Evolutionary conservation across 2,329 filamentous ascomycete genomes (phyloP), one percentile per base, ranked within the genome.

Genomic region (Sporothrix globosa): DNA sequence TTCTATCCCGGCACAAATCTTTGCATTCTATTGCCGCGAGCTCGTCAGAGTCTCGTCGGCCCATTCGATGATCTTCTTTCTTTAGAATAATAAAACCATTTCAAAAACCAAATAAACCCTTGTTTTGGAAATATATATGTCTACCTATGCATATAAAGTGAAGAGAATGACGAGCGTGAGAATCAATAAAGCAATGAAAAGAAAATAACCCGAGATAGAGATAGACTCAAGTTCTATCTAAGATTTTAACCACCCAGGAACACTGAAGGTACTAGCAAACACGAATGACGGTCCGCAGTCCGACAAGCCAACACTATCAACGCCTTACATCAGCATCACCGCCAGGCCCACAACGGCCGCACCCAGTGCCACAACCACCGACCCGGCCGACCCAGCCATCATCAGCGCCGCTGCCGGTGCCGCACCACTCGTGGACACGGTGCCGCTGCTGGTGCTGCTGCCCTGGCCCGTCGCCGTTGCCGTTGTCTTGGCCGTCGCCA

Each of bases 381-480:
- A 48, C 3, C 34, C 52, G 3, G 66, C 39, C 44, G 44, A 39
- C 10, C 67, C 66, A 7, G 66, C 66, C 30, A 56, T 39, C 65
- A 56, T 9, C 52, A 27, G 19, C 39, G 52, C 50, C 39, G 39
- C 34, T 4, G 34, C 41, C 58, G n/a, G 56, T 44, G 21, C 44
- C 7, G 67, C 46, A 14, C 66, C 66, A 34, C n/a, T 68, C 52
- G 50, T 46, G 14, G 27, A 19, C 48, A 52, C 48, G 5, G 48
- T 50, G 19, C 46, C 17, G 46, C 17, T 39, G 21, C 6, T 44
- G 52, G 14, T 58, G 34, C n/a, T 13, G 21, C 41, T 44, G 41
- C 41, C 39, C 13, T 1, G 53, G 39, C 58, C 69, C 5, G 71
- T 69, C 24, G 58, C 69, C 10, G 70, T 72, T 2, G 71, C 67